Conservation (phyloP, 2,329 filamentous ascomycete species). For the Ophiostoma piceae region DNA sequence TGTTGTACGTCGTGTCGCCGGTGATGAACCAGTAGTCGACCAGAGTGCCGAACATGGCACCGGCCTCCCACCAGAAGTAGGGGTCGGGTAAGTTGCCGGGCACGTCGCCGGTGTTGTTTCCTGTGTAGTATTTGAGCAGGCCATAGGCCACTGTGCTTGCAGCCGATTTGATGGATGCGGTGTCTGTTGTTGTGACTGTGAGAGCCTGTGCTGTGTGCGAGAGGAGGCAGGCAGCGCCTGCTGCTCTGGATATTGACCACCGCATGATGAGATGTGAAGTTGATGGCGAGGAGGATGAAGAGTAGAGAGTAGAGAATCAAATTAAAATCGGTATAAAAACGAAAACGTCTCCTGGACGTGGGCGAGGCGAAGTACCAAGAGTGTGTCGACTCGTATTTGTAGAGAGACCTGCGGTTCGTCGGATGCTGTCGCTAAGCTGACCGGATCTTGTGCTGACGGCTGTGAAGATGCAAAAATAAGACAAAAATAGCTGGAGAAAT, state of each 20-base stretch:
- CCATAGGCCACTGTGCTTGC: slow-evolving; percentile 41
- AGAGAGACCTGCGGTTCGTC: neutral
- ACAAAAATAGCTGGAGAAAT: neutral
- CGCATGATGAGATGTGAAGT: slow-evolving; percentile 14
- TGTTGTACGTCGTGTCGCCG: slow-evolving; percentile 60
- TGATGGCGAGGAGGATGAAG: neutral
- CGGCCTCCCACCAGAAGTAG: slow-evolving; percentile 73
- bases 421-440: neutral
- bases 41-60: slow-evolving; percentile 64
- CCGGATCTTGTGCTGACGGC: neutral
- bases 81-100: slow-evolving; percentile 55
- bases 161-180: slow-evolving; percentile 47
- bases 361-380: slow-evolving; percentile 3
- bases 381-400: neutral
- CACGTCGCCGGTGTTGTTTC: slow-evolving; percentile 54
- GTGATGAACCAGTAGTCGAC: slow-evolving; percentile 70
- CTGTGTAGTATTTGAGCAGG: slow-evolving; percentile 46
- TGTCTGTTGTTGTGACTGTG: slow-evolving; percentile 23
- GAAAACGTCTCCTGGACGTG: slow-evolving; percentile 13
- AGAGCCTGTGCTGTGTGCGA: slow-evolving; percentile 25
- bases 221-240: slow-evolving; percentile 24
- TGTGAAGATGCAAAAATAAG: neutral
- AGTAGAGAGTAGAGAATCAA: neutral
- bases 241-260: slow-evolving; percentile 12
- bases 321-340: neutral